Percentiles rank a stretch among this genome's conserved stretches.
These are phyloP conservation scores for Fomitiporia mediterranea DNA, from an alignment of 1,284 basidiomycete genomes.

Conservation along the genomic window DNA sequence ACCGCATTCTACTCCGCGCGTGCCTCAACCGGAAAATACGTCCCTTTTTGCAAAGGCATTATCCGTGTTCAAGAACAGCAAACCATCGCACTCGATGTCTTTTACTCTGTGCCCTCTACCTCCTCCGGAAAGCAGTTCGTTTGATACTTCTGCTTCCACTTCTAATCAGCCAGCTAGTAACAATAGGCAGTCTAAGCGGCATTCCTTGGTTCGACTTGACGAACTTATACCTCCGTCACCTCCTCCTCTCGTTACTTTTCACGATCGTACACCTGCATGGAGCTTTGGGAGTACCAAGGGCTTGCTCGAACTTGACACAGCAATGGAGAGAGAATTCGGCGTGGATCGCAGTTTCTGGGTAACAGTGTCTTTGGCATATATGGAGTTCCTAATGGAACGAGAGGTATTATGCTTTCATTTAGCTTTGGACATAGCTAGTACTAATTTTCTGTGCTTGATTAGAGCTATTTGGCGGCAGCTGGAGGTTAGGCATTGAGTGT, in stretches of 20 bases:
- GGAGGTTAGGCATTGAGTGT: not conserved
- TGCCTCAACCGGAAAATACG: slow-evolving; percentile 32
- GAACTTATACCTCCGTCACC: slow-evolving; percentile 26
- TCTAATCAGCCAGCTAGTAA: not conserved
- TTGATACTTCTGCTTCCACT: slow-evolving; percentile 3
- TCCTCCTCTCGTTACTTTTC: slow-evolving; percentile 54
- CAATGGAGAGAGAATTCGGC: slow-evolving; percentile 54
- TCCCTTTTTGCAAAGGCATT: slow-evolving; percentile 56
- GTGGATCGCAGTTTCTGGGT: slow-evolving; percentile 75
- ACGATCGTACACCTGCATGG: slow-evolving; percentile 63
- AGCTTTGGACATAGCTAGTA: too few relatives aligned
- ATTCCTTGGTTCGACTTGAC: slow-evolving; percentile 2
- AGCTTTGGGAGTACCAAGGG: slow-evolving; percentile 56
- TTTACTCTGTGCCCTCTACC: slow-evolving; percentile 54
- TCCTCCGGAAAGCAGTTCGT: not conserved
- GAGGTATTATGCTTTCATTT: slow-evolving; percentile 42
- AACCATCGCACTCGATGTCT: slow-evolving; percentile 58
- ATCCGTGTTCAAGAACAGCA: slow-evolving; percentile 49
- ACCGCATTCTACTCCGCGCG: slow-evolving; percentile 43
- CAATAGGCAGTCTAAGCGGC: slow-evolving; percentile 4
- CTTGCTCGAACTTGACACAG: slow-evolving; percentile 54
- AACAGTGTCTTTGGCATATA: slow-evolving; percentile 63
- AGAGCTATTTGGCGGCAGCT: slow-evolving; percentile 2
- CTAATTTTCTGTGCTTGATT: not conserved
- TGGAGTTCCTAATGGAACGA: slow-evolving; percentile 69